A percentile compares a stretch with the other conserved stretches of the same genome.
Conservation (phyloP, 441 rosid species). For the Adansonia grandidieri region DNA sequence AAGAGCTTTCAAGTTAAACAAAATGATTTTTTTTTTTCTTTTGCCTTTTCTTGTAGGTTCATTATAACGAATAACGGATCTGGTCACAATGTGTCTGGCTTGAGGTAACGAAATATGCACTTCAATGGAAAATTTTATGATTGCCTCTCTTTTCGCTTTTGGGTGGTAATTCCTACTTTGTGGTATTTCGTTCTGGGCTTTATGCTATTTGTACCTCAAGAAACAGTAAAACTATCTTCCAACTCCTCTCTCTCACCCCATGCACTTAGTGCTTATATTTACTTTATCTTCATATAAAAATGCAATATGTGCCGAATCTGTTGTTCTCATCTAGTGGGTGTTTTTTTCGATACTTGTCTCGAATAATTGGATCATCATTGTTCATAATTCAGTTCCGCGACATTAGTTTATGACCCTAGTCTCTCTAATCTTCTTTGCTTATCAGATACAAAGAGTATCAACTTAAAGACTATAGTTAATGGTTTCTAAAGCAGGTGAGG, state of each 20-base stretch:
- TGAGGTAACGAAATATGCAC: conserved; percentile 55
- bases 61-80: conserved; percentile 86
- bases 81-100: conserved; percentile 67
- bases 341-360: background rate
- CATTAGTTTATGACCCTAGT: conserved; percentile 22
- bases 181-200: background rate
- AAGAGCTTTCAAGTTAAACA: conserved; percentile 3
- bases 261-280: background rate
- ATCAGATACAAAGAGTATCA: conserved; percentile 91
- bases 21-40: background rate
- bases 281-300: background rate
- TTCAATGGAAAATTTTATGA: background rate
- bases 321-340: background rate
- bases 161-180: background rate
- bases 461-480: conserved; percentile 85
- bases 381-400: background rate
- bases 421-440: conserved; percentile 26
- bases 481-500: conserved; percentile 80
- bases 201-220: background rate
- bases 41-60: conserved; percentile 55
- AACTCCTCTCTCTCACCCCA: background rate
- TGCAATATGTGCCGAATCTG: background rate
- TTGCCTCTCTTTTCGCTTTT: conserved; percentile 1
- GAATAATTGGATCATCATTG: background rate
- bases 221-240: background rate